phyloP scores from a whole-genome alignment of 192 early-diverging fungal genomes.

The Coemansia sp. region DNA sequence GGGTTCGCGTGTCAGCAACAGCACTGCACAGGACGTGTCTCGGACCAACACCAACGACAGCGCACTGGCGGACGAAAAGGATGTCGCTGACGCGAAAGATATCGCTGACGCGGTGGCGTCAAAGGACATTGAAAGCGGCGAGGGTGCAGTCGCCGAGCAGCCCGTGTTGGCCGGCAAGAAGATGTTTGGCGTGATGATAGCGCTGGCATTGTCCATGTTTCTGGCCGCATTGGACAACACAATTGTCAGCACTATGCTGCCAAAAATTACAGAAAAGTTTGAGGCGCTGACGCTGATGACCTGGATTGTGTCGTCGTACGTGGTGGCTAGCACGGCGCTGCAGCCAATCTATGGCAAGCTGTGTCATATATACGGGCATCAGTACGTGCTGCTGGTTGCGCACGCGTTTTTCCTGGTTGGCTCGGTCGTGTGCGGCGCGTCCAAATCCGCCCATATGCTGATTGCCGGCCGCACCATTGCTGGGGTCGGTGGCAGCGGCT shows the following conservation, averaged over 20 bases:
- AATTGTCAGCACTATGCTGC: slow-evolving; percentile 61
- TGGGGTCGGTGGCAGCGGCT: slow-evolving; percentile 65
- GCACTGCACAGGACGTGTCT: neutral
- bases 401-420: slow-evolving; percentile 54
- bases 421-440: slow-evolving; percentile 54
- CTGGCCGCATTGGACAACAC: slow-evolving; percentile 61
- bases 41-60: neutral
- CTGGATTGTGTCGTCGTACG: slow-evolving; percentile 74
- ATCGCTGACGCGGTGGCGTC: no score
- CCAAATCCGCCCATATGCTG: slow-evolving; percentile 59
- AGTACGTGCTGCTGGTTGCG: slow-evolving; percentile 53
- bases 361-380: slow-evolving; percentile 79
- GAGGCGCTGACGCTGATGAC: slow-evolving; percentile 57
- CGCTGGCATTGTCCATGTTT: slow-evolving; percentile 55
- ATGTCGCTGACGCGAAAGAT: neutral
- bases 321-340: slow-evolving; percentile 67
- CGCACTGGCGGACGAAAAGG: neutral
- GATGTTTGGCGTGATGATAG: slow-evolving; percentile 35
- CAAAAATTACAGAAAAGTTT: slow-evolving; percentile 58
- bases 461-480: slow-evolving; percentile 63
- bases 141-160: neutral
- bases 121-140: neutral
- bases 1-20: neutral
- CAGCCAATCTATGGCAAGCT: slow-evolving; percentile 77
- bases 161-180: slow-evolving; percentile 14